These are phyloP conservation scores for Rhodotorula diobovata DNA, from an alignment of 768 basidiomycete genomes.

Conservation along the genomic window DNA sequence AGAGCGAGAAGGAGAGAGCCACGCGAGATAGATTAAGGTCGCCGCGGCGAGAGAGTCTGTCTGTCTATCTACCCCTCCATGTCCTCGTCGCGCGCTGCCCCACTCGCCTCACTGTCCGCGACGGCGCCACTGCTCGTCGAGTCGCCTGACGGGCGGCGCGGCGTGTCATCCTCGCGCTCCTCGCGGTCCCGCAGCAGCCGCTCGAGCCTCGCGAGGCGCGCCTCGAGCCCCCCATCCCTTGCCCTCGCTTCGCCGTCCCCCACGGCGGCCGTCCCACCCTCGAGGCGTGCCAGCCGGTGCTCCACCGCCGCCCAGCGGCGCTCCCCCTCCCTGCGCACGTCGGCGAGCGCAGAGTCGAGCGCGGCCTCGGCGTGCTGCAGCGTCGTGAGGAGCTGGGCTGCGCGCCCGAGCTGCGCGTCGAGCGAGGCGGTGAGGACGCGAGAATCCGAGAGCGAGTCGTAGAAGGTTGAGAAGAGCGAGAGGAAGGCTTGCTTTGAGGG, in stretches of 20 bases:
- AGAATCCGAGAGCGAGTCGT: constrained; percentile 75
- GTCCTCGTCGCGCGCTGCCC: not conserved
- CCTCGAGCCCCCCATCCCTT: not conserved
- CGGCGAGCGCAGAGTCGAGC: constrained; percentile 15
- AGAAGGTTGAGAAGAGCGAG: constrained; percentile 75
- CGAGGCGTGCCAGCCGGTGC: not conserved
- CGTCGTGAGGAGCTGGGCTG: constrained; percentile 14
- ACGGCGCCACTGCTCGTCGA: not conserved
- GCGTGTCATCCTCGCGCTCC: not conserved
- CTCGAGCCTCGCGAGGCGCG: not conserved
- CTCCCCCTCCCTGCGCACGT: not conserved
- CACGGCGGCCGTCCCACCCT: not conserved
- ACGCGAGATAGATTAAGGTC: too few species aligned
- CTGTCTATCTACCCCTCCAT: not conserved
- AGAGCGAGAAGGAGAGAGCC: not conserved
- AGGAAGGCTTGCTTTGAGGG: constrained; percentile 72
- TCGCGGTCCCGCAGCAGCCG: not conserved
- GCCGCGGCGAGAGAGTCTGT: too few species aligned
- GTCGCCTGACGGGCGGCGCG: not conserved
- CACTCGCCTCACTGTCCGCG: not conserved
- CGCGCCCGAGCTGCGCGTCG: constrained; percentile 60
- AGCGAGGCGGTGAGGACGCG: constrained; percentile 74
- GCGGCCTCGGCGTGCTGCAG: constrained; percentile 27
- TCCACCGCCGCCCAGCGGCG: not conserved
- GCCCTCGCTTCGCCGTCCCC: not conserved